phyloP scores from a whole-genome alignment of 352 stramenopile species.

The Globisporangium apiculatum region DNA sequence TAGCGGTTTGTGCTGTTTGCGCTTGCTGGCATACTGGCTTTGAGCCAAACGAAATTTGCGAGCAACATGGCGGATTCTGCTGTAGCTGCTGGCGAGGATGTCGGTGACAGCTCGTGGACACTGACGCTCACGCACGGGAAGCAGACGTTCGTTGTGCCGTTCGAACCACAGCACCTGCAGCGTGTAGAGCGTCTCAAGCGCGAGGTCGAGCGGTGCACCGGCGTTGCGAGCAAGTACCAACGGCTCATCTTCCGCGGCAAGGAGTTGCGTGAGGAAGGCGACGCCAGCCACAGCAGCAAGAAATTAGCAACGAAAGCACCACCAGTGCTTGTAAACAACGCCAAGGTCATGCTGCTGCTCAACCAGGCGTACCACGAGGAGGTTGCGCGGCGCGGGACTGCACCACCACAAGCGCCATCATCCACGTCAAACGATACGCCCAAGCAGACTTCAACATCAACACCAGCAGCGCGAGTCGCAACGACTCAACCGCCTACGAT shows the following conservation, averaged over 20 bases:
- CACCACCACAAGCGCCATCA: background rate
- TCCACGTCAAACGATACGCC: background rate
- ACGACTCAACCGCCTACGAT: constrained; percentile 5
- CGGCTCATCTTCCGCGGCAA: constrained; percentile 48
- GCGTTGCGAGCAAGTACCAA: constrained; percentile 36
- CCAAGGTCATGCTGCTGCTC: constrained; percentile 39
- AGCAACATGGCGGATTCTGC: too few relatives aligned
- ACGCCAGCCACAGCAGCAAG: background rate
- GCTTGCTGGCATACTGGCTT: too few relatives aligned
- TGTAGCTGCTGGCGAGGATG: too few relatives aligned
- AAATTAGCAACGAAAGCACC: constrained; percentile 1
- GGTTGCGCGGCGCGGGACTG: background rate
- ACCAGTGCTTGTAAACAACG: constrained; percentile 16
- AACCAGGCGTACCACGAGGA: constrained; percentile 26
- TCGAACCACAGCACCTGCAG: constrained; percentile 16
- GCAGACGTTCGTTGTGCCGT: constrained; percentile 19
- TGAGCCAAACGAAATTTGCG: too few relatives aligned
- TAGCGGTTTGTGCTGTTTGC: too few relatives aligned
- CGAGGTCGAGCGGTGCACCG: constrained; percentile 22
- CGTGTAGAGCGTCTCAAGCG: constrained; percentile 25
- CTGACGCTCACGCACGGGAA: constrained; percentile 43
- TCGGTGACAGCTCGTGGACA: constrained; percentile 5
- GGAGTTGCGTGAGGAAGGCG: constrained; percentile 18
- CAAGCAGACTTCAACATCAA: background rate
- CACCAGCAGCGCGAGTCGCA: background rate